Conservation (phyloP, 345 rosid species). For the Trapa incisa region DNA sequence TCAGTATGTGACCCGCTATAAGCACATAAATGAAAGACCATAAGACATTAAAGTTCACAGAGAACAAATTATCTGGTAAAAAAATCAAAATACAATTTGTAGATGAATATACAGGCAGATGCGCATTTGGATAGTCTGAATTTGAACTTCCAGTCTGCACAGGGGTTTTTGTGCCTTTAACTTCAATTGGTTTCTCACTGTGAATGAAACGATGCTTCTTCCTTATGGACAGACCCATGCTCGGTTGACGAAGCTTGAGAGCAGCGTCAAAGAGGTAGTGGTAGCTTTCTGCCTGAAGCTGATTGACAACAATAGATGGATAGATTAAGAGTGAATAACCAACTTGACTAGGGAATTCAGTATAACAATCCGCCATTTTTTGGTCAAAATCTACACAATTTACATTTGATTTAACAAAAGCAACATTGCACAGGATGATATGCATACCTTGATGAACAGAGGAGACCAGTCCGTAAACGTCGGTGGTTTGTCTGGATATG, state of each 20-base stretch:
- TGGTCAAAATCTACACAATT: not conserved
- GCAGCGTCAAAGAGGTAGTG: constrained; percentile 92
- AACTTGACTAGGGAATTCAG: not conserved
- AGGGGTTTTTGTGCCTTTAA: constrained; percentile 16
- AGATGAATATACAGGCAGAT: constrained; percentile 31
- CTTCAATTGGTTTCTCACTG: constrained; percentile 25
- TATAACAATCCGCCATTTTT: not conserved
- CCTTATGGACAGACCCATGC: constrained; percentile 64
- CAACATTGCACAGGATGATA: no score
- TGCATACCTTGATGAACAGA: no score
- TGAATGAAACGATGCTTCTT: constrained; percentile 53
- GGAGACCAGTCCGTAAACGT: no score
- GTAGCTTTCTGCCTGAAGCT: constrained; percentile 78
- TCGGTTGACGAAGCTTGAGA: constrained; percentile 72
- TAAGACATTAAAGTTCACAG: not conserved
- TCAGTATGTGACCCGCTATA: not conserved
- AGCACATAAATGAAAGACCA: not conserved
- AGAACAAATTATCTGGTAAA: not conserved
- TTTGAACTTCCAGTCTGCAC: constrained; percentile 28
- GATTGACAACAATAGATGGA: not conserved
- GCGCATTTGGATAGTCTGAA: constrained; percentile 31
- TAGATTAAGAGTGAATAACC: not conserved
- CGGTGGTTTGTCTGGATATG: no score
- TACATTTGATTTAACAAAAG: no score
- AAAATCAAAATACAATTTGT: not conserved